Evolutionary conservation across 2,329 filamentous ascomycete genomes (phyloP), one percentile per base, ranked within the genome.

Genomic region (Harringtonia lauricola): DNA sequence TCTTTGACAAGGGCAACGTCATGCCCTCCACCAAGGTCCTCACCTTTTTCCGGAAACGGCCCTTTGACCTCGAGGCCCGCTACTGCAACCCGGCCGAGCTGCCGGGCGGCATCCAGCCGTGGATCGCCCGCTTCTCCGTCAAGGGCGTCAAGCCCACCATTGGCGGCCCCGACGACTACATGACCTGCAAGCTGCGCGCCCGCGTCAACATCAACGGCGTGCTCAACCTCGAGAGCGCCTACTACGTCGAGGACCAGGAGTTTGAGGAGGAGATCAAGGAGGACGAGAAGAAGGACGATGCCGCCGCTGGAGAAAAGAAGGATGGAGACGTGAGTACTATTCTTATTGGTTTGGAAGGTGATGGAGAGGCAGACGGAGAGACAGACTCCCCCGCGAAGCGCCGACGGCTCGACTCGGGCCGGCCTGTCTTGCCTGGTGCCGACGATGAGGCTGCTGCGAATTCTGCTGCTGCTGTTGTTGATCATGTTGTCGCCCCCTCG

Each of bases 131-230:
- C 52, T 98, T 98, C 72, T 95, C 89, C 35, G 88, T 98, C 63
- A 98, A 98, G 78, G 86, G 85, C 37, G 90, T 98, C 59, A 89
- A 95, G 76, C 83, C 87, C 33, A 58, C 56, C 34, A 45, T 51
- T 40, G 87, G 94, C 59, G 77, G 81, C 53, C 89, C 92, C 62
- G 86, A 94, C 48, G 92, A 96, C 62, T 98, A 96, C 65, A 96
- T 98, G 90, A 94, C 96, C 59, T 98, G 92, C 83, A 98, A 98
- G 73, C 81, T 98, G 50, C 96, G 96, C 78, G 90, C 92, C 39
- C 82, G 92, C 51, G 78, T 98, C 45, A 98, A 98, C 69, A 78
- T 96, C 51, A 89, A 96, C 70, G 92, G 92, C 64, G 79, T 98
- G 47, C 73, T 98, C 53, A 96, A 96, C 61, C 84, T 98, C 31